Base-by-base conservation (phyloP, 208 protist genomes). In the Lotmaria passim region DNA sequence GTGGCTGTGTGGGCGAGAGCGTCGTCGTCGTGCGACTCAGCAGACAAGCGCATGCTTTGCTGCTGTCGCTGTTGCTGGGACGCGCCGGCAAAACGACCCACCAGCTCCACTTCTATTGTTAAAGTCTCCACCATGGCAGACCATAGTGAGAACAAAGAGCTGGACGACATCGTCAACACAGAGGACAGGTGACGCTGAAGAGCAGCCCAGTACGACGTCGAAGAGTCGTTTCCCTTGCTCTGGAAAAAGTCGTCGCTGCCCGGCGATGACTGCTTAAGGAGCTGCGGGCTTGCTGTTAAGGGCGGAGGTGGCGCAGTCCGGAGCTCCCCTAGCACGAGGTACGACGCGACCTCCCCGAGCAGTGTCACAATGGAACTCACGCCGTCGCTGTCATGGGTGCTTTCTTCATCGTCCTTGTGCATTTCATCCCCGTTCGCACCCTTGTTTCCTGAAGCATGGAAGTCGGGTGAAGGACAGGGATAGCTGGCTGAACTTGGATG, bases 91-190 rank as follows among this genome's bases (percentile, higher is more conserved):
- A 3, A 30, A 33, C 30, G 21, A 19, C 23, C 5, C 24, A 51
- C 3, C 12, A 70, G 26, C 26, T 34, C 43, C 3, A 47, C 28
- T 38, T 69, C 70, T 15, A 70, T 5, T 1, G 39, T 58, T 2
- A 76, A 28, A 6, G 34, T 36, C 33, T 56, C 62, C 1, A 76
- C 5, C 24, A 76, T 17, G 26, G 46, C 50, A n/a, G 0, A 19
- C 70, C 70, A 76, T 19, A 31, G 8, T 0, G 28, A 26, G 19
- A 51, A 39, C 24, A 53, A 11, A 3, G 31, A 36, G 3, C 3
- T 17, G 21, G 44, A n/a, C 17, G 44, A 23, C 8, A 30, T 19
- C 1, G 14, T 3, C n/a, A 26, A 5, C 7, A 15, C 38, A 14
- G 41, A n/a, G 41, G n/a, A 23, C 6, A 63, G 15, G 21, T 64